Evolutionary conservation across 495 filamentous ascomycete genomes (phyloP).

Genomic region (Evernia prunastri): DNA sequence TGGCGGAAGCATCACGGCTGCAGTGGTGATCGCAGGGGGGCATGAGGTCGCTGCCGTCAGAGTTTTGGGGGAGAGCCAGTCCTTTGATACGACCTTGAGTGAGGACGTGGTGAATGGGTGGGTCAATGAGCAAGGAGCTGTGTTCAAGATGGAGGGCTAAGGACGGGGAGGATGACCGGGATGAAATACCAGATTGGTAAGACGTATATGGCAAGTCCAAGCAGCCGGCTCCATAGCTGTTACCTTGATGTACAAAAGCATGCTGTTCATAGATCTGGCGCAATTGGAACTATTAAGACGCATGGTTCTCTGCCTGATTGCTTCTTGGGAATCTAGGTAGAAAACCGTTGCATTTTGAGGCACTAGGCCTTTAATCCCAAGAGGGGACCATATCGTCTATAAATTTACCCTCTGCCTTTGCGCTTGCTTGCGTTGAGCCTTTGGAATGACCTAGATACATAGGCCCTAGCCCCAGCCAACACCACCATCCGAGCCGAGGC

Average conservation of each 20-base stretch:
- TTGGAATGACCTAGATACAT: no score
- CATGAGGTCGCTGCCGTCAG: conserved; percentile 38
- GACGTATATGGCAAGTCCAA: background rate
- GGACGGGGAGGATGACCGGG: background rate
- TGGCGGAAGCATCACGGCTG: conserved; percentile 46
- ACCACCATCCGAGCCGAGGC: no score
- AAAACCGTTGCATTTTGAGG: no score
- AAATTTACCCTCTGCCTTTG: no score
- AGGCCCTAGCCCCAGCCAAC: no score
- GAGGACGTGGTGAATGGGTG: conserved; percentile 15
- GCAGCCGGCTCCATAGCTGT: background rate
- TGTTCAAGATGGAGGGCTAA: conserved; percentile 19
- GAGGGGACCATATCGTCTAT: no score
- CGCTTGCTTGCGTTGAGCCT: no score
- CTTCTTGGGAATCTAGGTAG: no score
- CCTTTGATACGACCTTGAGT: conserved; percentile 27
- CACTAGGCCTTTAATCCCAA: no score
- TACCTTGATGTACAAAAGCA: background rate
- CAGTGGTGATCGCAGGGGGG: conserved; percentile 49
- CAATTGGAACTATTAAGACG: no score
- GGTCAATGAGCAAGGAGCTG: conserved; percentile 13
- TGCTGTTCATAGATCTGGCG: background rate
- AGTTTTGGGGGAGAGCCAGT: conserved; percentile 31
- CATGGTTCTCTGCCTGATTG: no score
- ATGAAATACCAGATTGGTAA: conserved; percentile 8